These are phyloP conservation scores for Trypanosoma avium DNA, from an alignment of 208 protist species.

Conservation along the genomic window DNA sequence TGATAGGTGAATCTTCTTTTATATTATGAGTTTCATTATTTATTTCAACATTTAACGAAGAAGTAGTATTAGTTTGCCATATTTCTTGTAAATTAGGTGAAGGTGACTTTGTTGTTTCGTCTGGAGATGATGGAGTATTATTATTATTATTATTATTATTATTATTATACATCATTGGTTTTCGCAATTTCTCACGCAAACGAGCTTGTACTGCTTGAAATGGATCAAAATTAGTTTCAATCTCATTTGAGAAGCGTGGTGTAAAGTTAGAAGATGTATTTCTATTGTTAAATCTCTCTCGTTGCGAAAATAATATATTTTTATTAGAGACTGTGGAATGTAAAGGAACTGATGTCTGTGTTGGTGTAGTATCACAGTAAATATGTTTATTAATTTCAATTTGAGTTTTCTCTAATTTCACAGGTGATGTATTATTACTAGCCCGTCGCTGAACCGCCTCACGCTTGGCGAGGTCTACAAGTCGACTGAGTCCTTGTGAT, in stretches of 20 bases:
- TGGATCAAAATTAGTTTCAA: constrained; percentile 38
- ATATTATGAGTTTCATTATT: not conserved
- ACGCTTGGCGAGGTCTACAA: constrained; percentile 19
- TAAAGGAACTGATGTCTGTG: no score
- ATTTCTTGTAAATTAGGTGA: not conserved
- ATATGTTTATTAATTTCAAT: not conserved
- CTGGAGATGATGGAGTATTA: constrained; percentile 24
- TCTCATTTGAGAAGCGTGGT: no score
- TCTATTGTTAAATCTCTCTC: no score
- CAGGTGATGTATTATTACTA: not conserved
- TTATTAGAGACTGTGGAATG: not conserved
- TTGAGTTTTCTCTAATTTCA: not conserved
- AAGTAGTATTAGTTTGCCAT: no score
- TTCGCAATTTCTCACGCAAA: constrained; percentile 51
- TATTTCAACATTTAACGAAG: no score
- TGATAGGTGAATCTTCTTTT: no score
- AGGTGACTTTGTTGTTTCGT: not conserved
- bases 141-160: no score
- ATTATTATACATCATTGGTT: not conserved
- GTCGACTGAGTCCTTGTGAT: constrained; percentile 2
- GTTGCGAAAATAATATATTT: no score
- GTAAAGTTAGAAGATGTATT: no score
- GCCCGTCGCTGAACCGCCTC: constrained; percentile 12
- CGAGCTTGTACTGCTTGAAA: constrained; percentile 54
- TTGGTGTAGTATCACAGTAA: constrained; percentile 14